These are phyloP conservation scores for Ordospora pajunii DNA, from an alignment of 371 early-diverging fungal genomes.

Conservation along the genomic window DNA sequence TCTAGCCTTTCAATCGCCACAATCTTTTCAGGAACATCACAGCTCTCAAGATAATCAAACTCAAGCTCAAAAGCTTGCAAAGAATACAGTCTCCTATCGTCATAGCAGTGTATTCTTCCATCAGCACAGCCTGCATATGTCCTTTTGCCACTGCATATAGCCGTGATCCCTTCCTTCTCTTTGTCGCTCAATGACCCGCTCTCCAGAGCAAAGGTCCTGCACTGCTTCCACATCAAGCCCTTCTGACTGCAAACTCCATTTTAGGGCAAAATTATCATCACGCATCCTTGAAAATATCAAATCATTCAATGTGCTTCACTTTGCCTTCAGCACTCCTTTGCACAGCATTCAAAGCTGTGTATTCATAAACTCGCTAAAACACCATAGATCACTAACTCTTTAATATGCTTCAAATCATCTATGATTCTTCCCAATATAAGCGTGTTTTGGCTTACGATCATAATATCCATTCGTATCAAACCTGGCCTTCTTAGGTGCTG, in stretches of 20 bases:
- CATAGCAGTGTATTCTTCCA: constrained; percentile 11
- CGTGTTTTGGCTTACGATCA: constrained; percentile 44
- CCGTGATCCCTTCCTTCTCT: background rate
- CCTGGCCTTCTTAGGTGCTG: constrained; percentile 36
- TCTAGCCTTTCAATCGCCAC: constrained; percentile 85
- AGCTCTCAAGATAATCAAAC: constrained; percentile 94
- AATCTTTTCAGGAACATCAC: constrained; percentile 96
- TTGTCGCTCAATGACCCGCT: background rate
- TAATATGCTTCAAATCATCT: constrained; percentile 5
- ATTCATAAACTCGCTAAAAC: too few species aligned
- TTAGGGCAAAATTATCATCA: background rate
- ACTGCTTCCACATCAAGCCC: constrained; percentile 1
- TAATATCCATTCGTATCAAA: constrained; percentile 17
- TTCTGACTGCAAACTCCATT: background rate
- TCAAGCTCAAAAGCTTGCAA: constrained; percentile 68
- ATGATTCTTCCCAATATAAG: constrained; percentile 27
- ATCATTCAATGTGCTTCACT: background rate
- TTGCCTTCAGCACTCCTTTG: too few species aligned
- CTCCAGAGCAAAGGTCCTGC: constrained; percentile 6
- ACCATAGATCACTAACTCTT: background rate
- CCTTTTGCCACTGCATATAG: background rate
- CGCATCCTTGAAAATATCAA: background rate
- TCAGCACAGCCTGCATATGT: constrained; percentile 9
- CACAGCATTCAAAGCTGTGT: too few species aligned
- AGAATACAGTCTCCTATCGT: background rate